A percentile compares a stretch with the other conserved stretches of the same genome.
Evolutionary conservation across 805 yeast species (phyloP).

Genomic region (Spathaspora boniae): DNA sequence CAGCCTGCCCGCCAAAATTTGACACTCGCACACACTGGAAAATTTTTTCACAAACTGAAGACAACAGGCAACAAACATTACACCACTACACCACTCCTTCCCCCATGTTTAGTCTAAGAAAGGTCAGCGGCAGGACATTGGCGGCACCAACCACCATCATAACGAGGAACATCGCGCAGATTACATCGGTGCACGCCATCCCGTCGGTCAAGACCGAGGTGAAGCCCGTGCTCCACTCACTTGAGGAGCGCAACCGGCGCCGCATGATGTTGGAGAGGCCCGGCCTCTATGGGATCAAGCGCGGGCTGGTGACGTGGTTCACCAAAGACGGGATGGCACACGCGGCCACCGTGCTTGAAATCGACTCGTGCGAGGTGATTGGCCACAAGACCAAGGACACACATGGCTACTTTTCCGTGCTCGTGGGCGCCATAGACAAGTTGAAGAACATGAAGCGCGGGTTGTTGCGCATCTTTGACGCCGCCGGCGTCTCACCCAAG

Average conservation of each 20-base stretch:
- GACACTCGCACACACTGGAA: no score
- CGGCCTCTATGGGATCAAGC: conserved; percentile 78
- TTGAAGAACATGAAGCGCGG: conserved; percentile 48
- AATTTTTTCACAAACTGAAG: background rate
- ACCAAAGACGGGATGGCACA: conserved; percentile 63
- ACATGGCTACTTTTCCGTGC: conserved; percentile 83
- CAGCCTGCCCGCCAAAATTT: no score
- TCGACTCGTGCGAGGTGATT: conserved; percentile 84
- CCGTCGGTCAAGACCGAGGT: conserved; percentile 45
- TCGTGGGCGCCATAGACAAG: conserved; percentile 79
- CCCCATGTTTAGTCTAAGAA: conserved; percentile 4
- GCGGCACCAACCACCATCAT: background rate
- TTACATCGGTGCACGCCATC: conserved; percentile 49
- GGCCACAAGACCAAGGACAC: conserved; percentile 63
- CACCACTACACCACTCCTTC: background rate
- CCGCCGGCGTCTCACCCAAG: conserved; percentile 85
- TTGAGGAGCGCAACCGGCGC: conserved; percentile 65
- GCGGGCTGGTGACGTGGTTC: conserved; percentile 88
- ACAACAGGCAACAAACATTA: background rate
- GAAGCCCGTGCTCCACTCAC: conserved; percentile 60
- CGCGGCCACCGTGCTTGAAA: conserved; percentile 85
- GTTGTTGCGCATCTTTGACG: conserved; percentile 66
- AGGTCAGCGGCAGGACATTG: background rate
- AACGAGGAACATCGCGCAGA: conserved; percentile 34
- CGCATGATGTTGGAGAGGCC: conserved; percentile 73